Evolutionary conservation across 352 stramenopile species (phyloP), one percentile per base, ranked within the genome.

Genomic region (Ochromonadaceae sp.): DNA sequence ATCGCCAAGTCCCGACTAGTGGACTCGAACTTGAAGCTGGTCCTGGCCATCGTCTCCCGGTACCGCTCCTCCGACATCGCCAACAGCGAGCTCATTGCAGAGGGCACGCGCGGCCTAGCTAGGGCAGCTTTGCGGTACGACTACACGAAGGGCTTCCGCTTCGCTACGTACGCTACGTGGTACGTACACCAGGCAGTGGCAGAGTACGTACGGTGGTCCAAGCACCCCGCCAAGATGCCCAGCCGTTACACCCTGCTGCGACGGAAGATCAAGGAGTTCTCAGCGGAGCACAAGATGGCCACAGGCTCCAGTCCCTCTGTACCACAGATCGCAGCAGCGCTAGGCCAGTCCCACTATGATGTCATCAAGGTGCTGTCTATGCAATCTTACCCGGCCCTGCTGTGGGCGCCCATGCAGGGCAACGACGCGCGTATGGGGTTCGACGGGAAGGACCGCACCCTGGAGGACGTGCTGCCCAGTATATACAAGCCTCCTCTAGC

Each of bases 121-220:
- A 40, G 25, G 22, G 47, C 47, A 22, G 47, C 40, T 5, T 5
- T 35, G 9, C 9, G 47, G 3, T 56, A 56, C 40, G 47, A 56
- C 40, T 34, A 56, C 40, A 25, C 47, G 9, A 56, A 56, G 40
- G 47, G 47, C 2, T 56, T 56, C 40, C 9, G 47, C 7, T 56
- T 56, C 40, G 47, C 47, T 36, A 56, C 47, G 2, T 56, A 56
- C 40, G 47, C 47, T 5, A 56, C 47, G 25, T 56, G 47, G 47
- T 56, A 56, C 25, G 25, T 56, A 31, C 47, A 56, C 40, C 47
- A 56, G 40, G 47, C 47, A 36, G 47, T 56, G 20, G 47, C 47
- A 25, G 47, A 56, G 22, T 56, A 56, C 40, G 47, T 56, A 25
- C 9, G 47, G 40, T 40, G 9, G 47, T 15, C 30, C n/a, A 56